Conservation (phyloP, 208 protist genomes). For the Jaenimonas drosophilae region DNA sequence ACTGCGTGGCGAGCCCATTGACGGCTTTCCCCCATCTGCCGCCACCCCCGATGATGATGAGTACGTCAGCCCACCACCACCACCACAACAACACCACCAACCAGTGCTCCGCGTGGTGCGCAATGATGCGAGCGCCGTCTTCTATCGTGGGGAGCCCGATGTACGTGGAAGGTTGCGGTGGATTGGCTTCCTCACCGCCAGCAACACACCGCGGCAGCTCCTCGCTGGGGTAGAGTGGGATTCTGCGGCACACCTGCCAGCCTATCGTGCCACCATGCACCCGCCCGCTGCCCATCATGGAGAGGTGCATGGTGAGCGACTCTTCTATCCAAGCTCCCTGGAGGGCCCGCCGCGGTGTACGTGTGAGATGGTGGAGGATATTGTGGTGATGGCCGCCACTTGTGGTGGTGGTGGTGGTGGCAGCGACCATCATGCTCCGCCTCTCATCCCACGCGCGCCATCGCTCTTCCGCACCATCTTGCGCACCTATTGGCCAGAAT, state of each 20-base stretch:
- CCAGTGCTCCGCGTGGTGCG: background rate
- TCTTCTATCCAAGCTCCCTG: constrained; percentile 14
- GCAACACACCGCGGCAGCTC: constrained; percentile 5
- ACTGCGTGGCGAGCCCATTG: too few species aligned
- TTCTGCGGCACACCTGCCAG: background rate
- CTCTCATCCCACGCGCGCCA: background rate
- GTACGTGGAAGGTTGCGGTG: constrained; percentile 11
- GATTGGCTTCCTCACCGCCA: constrained; percentile 19
- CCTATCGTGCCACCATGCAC: constrained; percentile 11
- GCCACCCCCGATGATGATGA: background rate
- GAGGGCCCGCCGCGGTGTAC: constrained; percentile 13
- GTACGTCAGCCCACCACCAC: background rate
- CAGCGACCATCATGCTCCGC: background rate
- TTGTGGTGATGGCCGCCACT: constrained; percentile 6
- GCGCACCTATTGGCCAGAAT: constrained; percentile 16
- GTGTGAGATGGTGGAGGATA: constrained; percentile 26
- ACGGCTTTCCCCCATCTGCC: background rate
- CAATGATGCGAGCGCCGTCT: constrained; percentile 3
- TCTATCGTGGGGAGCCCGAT: constrained; percentile 1
- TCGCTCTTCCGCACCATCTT: constrained; percentile 11
- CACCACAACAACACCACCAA: too few species aligned
- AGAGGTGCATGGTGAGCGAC: constrained; percentile 14
- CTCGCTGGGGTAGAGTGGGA: constrained; percentile 27
- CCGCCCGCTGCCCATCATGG: constrained; percentile 6
- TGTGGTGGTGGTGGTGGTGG: background rate